Conservation (phyloP, 148 eudicot genomes). For the Rhododendron ferrugineum region DNA sequence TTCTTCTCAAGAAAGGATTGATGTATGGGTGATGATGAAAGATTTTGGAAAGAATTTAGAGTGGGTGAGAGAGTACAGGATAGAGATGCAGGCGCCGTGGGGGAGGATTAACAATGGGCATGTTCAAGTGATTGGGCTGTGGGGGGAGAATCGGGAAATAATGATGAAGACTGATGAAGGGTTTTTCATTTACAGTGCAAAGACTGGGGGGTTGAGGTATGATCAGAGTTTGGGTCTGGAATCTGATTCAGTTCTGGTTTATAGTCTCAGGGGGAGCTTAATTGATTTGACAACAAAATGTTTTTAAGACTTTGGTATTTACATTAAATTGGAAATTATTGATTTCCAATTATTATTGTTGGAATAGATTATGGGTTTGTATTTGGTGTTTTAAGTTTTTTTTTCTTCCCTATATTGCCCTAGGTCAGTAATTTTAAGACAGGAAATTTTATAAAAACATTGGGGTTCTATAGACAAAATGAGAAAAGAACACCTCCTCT, state of each 20-base stretch:
- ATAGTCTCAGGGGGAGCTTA: neutral
- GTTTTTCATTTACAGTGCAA: neutral
- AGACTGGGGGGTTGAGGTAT: neutral
- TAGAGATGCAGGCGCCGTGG: neutral
- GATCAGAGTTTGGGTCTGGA: slow-evolving; percentile 1
- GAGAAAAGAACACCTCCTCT: too few species aligned
- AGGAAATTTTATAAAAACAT: too few species aligned
- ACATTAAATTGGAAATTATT: too few species aligned
- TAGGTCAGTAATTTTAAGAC: too few species aligned
- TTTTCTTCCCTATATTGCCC: too few species aligned
- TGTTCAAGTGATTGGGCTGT: neutral
- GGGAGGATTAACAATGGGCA: neutral
- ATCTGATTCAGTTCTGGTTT: neutral
- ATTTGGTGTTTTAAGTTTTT: too few species aligned
- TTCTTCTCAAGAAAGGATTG: neutral
- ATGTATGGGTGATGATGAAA: neutral
- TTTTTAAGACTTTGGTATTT: too few species aligned
- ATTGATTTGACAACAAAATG: neutral
- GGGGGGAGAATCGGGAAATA: neutral
- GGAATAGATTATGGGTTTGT: too few species aligned
- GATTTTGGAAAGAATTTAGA: neutral
- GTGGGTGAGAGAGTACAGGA: slow-evolving; percentile 1
- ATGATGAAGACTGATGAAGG: neutral
- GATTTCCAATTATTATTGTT: too few species aligned
- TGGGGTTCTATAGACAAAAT: too few species aligned